A percentile compares a stretch with the other conserved stretches of the same genome.
Evolutionary conservation across 352 stramenopile genomes (phyloP).

Genomic region (Phytophthora quininea): DNA sequence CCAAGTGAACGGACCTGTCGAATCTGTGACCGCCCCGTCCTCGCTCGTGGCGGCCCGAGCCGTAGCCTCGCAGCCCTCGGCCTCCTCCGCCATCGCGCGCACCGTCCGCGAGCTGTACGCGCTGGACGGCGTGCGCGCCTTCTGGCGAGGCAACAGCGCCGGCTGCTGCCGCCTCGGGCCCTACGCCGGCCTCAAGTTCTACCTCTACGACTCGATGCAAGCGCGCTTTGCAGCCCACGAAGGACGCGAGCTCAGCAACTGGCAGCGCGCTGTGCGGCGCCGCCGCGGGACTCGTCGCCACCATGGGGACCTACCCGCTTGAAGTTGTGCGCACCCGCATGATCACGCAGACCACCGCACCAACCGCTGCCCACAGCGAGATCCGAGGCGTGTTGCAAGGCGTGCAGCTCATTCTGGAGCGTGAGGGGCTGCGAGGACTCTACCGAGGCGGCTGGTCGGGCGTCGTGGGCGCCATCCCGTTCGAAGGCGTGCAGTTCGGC

Average conservation of each 20-base stretch:
- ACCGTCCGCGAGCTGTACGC: constrained; percentile 69
- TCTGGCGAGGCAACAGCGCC: constrained; percentile 81
- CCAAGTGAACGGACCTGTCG: constrained; percentile 65
- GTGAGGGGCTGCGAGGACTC: constrained; percentile 71
- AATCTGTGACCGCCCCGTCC: constrained; percentile 17
- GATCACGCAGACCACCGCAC: constrained; percentile 59
- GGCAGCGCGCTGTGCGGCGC: constrained; percentile 66
- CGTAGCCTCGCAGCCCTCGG: constrained; percentile 29
- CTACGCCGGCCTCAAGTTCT: constrained; percentile 85
- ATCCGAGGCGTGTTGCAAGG: constrained; percentile 70
- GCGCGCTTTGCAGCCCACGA: constrained; percentile 36
- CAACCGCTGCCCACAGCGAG: constrained; percentile 36
- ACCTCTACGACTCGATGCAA: constrained; percentile 76
- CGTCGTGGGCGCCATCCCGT: constrained; percentile 75
- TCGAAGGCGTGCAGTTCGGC: constrained; percentile 84
- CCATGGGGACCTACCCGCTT: constrained; percentile 78
- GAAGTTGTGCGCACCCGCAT: constrained; percentile 85
- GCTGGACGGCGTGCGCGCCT: constrained; percentile 69
- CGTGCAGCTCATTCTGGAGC: constrained; percentile 58
- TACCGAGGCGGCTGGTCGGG: constrained; percentile 75
- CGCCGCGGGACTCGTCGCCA: constrained; percentile 67
- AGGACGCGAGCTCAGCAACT: constrained; percentile 44
- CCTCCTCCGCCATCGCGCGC: constrained; percentile 45
- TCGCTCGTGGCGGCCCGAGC: constrained; percentile 33
- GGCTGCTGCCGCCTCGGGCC: constrained; percentile 79